Base-by-base conservation (phyloP, 768 basidiomycete genomes). In the Cystobasidium onofrii region DNA sequence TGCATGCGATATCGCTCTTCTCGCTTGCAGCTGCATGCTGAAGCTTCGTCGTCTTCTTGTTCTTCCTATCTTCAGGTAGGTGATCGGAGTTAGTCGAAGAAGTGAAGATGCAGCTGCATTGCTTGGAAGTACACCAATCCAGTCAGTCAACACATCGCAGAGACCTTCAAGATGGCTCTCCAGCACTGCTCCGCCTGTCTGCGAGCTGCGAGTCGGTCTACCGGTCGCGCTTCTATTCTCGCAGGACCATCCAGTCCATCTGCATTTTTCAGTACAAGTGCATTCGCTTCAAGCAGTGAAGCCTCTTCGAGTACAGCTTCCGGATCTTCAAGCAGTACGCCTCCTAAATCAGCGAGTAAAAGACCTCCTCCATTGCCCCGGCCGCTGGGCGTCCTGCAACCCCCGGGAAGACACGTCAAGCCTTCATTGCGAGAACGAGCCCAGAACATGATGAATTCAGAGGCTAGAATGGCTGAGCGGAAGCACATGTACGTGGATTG, bases 391-490 rank as follows among this genome's bases (percentile, higher is more conserved):
- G 27, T 73, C 23, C 29, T 36, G 20, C 41, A 63, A 63, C 72
- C 69, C n/a, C 72, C 72, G 10, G 33, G 57, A 43, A 62, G 25
- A 23, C 63, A 36, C 33, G 10, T 71, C 29, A 64, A 63, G 39
- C 65, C 9, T 18, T 43, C 72, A 18, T 13, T 64, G 43, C 27
- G 34, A 20, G 9, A 63, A 27, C 25, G 43, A 7, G 43, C 57
- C 27, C 20, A 39, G 25, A 33, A 36, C 7, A 36, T 73, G 57
- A 31, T 93, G 80, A 86, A 92, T 79, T 84, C 86, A 76, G 88
- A 91, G 50, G 85, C 85, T 31, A 85, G 88, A 50, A 83, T 89
- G 76, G 86, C 86, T 31, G 88, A 92, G 78, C 84, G 93, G 63
- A 79, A 79, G 75, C 80, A 80, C 69, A 50, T 83, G 43, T 64